Conservation (phyloP, 257 asterid genomes). For the Euphrasia confusa region DNA sequence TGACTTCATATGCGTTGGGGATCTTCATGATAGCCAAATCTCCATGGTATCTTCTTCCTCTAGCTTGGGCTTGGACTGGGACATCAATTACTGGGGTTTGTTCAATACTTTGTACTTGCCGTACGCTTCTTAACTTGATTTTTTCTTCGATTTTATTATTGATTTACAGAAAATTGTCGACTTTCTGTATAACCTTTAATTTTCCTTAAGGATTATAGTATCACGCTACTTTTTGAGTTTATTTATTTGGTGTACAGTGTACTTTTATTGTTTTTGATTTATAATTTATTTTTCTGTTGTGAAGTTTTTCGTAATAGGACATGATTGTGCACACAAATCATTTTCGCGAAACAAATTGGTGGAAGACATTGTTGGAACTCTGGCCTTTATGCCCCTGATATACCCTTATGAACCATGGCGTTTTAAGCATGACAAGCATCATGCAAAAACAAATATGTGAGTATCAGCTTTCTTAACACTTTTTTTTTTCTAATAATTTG, state of each 20-base stretch:
- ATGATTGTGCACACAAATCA: slow-evolving; percentile 98
- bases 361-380: slow-evolving; percentile 93
- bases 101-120: slow-evolving; percentile 5
- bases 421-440: slow-evolving; percentile 92
- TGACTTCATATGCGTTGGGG: slow-evolving; percentile 73
- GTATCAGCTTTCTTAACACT: slow-evolving; percentile 33
- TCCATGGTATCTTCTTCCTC: slow-evolving; percentile 98
- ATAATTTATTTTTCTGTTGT: slow-evolving; percentile 25
- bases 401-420: slow-evolving; percentile 99
- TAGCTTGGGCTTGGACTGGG: slow-evolving; percentile 99
- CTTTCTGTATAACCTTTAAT: neutral
- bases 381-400: slow-evolving; percentile 85
- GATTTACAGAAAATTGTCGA: neutral
- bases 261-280: slow-evolving; percentile 14
- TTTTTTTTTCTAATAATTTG: slow-evolving; percentile 7
- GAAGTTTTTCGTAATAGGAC: slow-evolving; percentile 97
- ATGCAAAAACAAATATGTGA: slow-evolving; percentile 93
- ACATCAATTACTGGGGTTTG: slow-evolving; percentile 96
- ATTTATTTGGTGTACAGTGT: neutral
- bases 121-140: no score
- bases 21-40: slow-evolving; percentile 82
- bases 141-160: no score
- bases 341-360: slow-evolving; percentile 87
- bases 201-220: slow-evolving; percentile 11
- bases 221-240: slow-evolving; percentile 9